A percentile compares a stretch with the other conserved stretches of the same genome.
Evolutionary conservation across 495 filamentous ascomycete genomes (phyloP).

Genomic region (Trichoderma virens): DNA sequence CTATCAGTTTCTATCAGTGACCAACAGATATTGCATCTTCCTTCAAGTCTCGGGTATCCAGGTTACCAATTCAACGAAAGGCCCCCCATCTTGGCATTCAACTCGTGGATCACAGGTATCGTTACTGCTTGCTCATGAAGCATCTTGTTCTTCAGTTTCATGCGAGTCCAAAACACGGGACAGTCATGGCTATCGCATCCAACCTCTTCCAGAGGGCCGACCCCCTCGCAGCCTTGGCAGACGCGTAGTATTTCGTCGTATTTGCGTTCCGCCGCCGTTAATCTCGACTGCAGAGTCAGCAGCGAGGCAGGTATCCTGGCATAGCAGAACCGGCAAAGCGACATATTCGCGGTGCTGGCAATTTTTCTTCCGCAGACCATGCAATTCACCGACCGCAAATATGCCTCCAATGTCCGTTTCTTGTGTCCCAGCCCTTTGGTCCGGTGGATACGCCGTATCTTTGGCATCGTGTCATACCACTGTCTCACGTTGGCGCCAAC

Average conservation of each 20-base stretch:
- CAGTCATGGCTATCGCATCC: constrained; percentile 86
- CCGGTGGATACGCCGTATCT: constrained; percentile 59
- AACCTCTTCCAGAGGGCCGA: constrained; percentile 66
- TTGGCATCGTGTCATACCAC: constrained; percentile 98
- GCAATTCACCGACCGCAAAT: constrained; percentile 73
- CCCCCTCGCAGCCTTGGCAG: constrained; percentile 73
- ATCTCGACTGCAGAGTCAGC: constrained; percentile 48
- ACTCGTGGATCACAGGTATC: constrained; percentile 47
- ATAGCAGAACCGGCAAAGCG: constrained; percentile 52
- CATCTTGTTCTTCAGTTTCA: constrained; percentile 58
- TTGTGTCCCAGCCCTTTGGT: constrained; percentile 14
- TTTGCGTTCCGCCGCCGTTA: constrained; percentile 57
- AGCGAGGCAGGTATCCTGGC: constrained; percentile 49
- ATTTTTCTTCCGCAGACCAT: constrained; percentile 67
- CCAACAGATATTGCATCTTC: neutral
- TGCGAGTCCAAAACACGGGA: constrained; percentile 82
- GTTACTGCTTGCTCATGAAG: constrained; percentile 47
- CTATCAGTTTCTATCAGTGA: neutral
- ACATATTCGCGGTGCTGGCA: constrained; percentile 22
- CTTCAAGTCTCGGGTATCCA: neutral
- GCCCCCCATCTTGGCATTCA: constrained; percentile 36
- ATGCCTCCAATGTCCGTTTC: constrained; percentile 74
- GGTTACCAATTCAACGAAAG: constrained; percentile 32
- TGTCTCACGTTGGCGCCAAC: constrained; percentile 84
- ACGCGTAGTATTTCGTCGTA: constrained; percentile 60